Percentiles rank a stretch among this genome's conserved stretches.
Conservation (phyloP, 1,139 yeast species). For the Candida tunisiensis region DNA sequence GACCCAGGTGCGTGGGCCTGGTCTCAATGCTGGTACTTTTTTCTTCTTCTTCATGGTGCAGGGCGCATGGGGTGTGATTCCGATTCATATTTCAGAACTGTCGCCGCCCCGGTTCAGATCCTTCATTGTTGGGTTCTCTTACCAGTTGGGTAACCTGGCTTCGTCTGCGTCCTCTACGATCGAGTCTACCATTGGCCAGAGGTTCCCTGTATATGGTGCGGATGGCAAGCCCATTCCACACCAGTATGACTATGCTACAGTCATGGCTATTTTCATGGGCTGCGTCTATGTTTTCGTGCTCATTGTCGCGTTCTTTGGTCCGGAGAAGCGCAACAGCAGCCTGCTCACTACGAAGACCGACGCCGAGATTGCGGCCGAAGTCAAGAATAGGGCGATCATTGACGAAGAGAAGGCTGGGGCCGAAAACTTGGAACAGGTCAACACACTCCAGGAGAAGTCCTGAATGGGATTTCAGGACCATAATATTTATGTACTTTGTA, state of each 20-base stretch:
- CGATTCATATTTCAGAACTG: slow-evolving; percentile 56
- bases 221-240: slow-evolving; percentile 8
- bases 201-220: slow-evolving; percentile 33
- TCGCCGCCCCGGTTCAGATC: slow-evolving; percentile 60
- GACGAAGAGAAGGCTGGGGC: neutral
- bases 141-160: slow-evolving; percentile 68
- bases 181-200: slow-evolving; percentile 55
- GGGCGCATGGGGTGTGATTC: slow-evolving; percentile 78
- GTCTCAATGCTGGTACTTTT: slow-evolving; percentile 59
- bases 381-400: neutral
- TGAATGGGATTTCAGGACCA: too few species aligned
- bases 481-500: neutral
- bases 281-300: slow-evolving; percentile 47
- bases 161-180: slow-evolving; percentile 74
- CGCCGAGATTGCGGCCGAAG: neutral
- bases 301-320: neutral
- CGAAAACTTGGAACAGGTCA: neutral
- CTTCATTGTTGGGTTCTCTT: slow-evolving; percentile 53
- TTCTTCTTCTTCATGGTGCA: slow-evolving; percentile 66
- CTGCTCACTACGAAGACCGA: neutral
- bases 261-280: slow-evolving; percentile 74
- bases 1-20: too few species aligned
- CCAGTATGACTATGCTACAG: slow-evolving; percentile 36
- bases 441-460: neutral
- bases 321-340: neutral